Conservation (phyloP, 176 grass and related monocot species). For the Cenchrus americanus region DNA sequence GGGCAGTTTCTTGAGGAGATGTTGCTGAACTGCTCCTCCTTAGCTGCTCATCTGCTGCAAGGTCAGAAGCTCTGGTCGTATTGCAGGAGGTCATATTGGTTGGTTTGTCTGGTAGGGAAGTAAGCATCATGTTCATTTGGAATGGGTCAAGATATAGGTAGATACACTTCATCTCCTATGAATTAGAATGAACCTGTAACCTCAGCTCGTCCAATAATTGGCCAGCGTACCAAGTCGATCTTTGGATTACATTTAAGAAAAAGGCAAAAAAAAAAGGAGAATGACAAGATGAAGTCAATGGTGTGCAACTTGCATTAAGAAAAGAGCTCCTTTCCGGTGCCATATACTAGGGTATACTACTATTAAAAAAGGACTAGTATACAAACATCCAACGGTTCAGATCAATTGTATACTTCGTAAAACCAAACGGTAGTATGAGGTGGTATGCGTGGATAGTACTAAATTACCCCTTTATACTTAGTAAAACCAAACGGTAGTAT, state of each 20-base stretch:
- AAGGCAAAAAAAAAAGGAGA: neutral
- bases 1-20: constrained; percentile 33
- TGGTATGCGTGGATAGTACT: too few species aligned
- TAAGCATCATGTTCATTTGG: constrained; percentile 28
- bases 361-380: too few species aligned
- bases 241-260: neutral
- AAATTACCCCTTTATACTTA: too few species aligned
- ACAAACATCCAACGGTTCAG: too few species aligned
- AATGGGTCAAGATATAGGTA: constrained; percentile 44
- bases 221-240: neutral
- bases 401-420: too few species aligned
- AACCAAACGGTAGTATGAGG: too few species aligned
- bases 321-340: too few species aligned
- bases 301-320: constrained; percentile 36
- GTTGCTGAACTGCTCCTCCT: constrained; percentile 13
- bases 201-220: constrained; percentile 22
- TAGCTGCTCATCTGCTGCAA: constrained; percentile 37
- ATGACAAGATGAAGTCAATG: constrained; percentile 32
- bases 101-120: constrained; percentile 18
- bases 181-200: constrained; percentile 18
- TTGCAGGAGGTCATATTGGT: constrained; percentile 21
- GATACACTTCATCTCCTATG: constrained; percentile 10
- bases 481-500: too few species aligned
- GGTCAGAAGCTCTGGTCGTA: constrained; percentile 18
- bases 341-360: too few species aligned